Evolutionary conservation across 2,329 filamentous ascomycete species (phyloP), one percentile per base, ranked within the genome.

Genomic region (Calonectria montana): DNA sequence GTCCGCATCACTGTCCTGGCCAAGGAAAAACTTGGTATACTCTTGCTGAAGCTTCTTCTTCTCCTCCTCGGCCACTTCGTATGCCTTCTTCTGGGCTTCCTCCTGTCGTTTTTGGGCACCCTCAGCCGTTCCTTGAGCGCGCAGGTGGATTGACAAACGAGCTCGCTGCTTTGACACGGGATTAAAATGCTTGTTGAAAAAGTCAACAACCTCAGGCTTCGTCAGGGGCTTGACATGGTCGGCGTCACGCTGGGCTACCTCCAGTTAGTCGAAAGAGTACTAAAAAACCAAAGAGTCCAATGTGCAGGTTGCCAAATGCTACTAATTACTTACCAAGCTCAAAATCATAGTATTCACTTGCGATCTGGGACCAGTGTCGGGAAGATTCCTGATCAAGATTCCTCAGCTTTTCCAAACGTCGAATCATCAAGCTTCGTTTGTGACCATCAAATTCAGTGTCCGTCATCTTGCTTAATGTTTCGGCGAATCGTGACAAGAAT

Each of bases 281-380:
- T 50, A n/a, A n/a, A n/a, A n/a, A n/a, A n/a, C n/a, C n/a, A n/a
- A n/a, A n/a, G n/a, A n/a, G n/a, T 37, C n/a, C 29, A 37, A 21
- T 5, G 13, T 15, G n/a, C 12, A 21, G 5, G 5, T 3, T 10
- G 23, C 15, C 3, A 27, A 31, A 55, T 16, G 8, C n/a, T 15
- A 13, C 3, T 25, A 25, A 41, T 62, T 1, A 86, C 90, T 83
- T 87, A 95, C 96, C 91, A 81, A 94, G 91, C 79, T 95, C 89
- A 83, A 98, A 99, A 83, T 98, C 95, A 82, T 96, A 97, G 76
- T 93, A 94, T 81, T 98, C 96, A 65, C 89, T 93, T 63, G 91
- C 90, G 76, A 99, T 94, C 79, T 98, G 94, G 63, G 88, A 88
- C 96, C 95, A 98, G 81, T 97, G 93, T 53, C 94, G 90, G 67